Base-by-base conservation (phyloP, 805 yeast species). In the Lipomyces lipofer region DNA sequence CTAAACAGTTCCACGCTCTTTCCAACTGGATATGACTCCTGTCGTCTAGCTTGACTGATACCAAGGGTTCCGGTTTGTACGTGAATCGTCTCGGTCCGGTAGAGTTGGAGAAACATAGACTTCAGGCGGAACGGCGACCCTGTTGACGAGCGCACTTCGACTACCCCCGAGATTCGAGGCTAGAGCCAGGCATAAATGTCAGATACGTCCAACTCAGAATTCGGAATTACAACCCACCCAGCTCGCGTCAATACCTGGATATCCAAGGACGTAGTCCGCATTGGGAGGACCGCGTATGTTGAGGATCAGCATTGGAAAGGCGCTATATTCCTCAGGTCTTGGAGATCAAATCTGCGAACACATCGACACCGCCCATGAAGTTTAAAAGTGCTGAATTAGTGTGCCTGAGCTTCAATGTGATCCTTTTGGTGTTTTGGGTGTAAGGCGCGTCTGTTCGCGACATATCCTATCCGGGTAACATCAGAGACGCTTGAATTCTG, bases 231-330 rank as follows among this genome's bases (percentile, higher is more conserved):
- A 4, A 52, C 64, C 35, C 49, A 62, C 65, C 68, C 72, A 68
- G 4, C 75, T 67, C 0, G 77, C 77, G 2, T 69, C 65, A n/a
- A 73, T 69, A 0, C 77, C 77, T 2, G 77, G 77, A 47, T 64
- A 73, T 10, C 77, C 77, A 38, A 66, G 70, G 19, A 73, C 72
- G 7, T 73, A 56, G 40, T 73, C 76, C 47, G 71, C 72, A 49
- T 73, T 73, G 4, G 77, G 74, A 7, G 62, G 63, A 1, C 77
- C 75, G 27, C 64, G 60, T 36, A 71, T 59, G 32, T 65, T 63
- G n/a, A n/a, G n/a, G n/a, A n/a, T n/a, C n/a, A n/a, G n/a, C n/a
- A n/a, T n/a, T n/a, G n/a, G n/a, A n/a, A n/a, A n/a, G n/a, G n/a
- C n/a, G n/a, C n/a, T n/a, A n/a, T n/a, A n/a, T n/a, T n/a, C n/a